phyloP scores from a whole-genome alignment of 805 yeast species.

The Nakazawaea wyomingensis region DNA sequence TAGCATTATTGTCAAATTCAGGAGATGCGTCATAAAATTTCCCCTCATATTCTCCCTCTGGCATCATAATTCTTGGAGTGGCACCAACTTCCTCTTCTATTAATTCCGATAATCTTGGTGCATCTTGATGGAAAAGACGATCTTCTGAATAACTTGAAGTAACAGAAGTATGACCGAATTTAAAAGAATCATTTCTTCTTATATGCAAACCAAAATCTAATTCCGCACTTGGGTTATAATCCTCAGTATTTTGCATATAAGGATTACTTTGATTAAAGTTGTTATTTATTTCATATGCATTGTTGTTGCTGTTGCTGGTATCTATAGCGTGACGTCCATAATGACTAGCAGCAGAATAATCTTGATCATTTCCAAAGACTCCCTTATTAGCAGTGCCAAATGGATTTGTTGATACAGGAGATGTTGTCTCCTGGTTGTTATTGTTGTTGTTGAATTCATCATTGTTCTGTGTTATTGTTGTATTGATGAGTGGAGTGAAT shows the following conservation, averaged over 20 bases:
- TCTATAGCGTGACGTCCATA: neutral
- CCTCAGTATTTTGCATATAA: neutral
- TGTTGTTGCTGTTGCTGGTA: too few species aligned
- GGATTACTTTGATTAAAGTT: neutral
- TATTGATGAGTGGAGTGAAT: too few species aligned
- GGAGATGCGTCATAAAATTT: constrained; percentile 4
- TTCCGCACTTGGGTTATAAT: neutral
- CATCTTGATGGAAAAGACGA: neutral
- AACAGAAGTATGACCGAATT: constrained; percentile 1
- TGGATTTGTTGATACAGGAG: too few species aligned
- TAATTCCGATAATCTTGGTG: constrained; percentile 5
- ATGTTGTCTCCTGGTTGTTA: too few species aligned
- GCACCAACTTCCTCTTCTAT: constrained; percentile 11
- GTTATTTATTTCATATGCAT: neutral
- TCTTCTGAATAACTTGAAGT: constrained; percentile 1
- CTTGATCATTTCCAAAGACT: neutral
- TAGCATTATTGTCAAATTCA: neutral
- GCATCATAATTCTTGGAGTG: neutral
- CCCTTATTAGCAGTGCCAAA: too few species aligned
- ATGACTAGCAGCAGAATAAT: neutral
- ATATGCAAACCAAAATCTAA: neutral
- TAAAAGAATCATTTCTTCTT: neutral
- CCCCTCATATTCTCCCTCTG: neutral
- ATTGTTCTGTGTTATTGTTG: neutral
- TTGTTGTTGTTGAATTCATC: neutral